Percentiles rank a stretch among this genome's conserved stretches.
Evolutionary conservation across 1,284 basidiomycete species (phyloP).

Genomic region (Ceratobasidium sp.): DNA sequence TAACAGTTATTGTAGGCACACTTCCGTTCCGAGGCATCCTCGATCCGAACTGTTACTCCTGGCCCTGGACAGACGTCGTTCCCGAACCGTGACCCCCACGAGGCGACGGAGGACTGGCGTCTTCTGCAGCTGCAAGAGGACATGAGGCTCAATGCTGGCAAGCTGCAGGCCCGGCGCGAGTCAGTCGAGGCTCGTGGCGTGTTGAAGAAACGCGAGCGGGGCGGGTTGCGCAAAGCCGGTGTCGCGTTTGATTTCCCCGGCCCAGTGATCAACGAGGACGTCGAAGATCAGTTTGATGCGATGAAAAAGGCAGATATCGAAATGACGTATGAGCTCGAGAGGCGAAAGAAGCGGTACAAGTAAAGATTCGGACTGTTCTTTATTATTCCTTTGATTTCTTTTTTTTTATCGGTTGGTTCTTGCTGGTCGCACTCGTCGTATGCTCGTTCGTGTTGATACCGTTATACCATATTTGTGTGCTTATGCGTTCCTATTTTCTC

Average conservation of each 20-base stretch:
- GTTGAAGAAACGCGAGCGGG: conserved; percentile 6
- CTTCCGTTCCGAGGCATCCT: conserved; percentile 34
- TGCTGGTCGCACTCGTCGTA: not conserved
- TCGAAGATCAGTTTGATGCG: conserved; percentile 13
- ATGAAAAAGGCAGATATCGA: conserved; percentile 28
- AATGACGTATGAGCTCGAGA: conserved; percentile 33
- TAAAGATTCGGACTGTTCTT: conserved; percentile 10
- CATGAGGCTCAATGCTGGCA: not conserved
- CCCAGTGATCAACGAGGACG: conserved; percentile 25
- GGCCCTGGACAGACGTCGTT: conserved; percentile 20
- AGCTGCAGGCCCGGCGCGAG: conserved; percentile 9
- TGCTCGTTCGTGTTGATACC: conserved; percentile 24
- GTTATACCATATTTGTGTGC: conserved; percentile 28
- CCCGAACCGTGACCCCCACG: conserved; percentile 18
- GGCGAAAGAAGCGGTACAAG: conserved; percentile 36
- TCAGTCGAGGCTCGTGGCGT: not conserved
- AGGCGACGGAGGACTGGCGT: conserved; percentile 23
- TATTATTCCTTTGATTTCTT: not conserved
- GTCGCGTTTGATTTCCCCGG: conserved; percentile 35
- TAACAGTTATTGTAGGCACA: conserved; percentile 15
- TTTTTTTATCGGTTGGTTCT: conserved; percentile 19
- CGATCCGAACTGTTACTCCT: conserved; percentile 30
- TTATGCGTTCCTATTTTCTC: conserved; percentile 24
- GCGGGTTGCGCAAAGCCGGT: conserved; percentile 29
- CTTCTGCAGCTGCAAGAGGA: conserved; percentile 19